These are phyloP conservation scores for Clausena lansium DNA, from an alignment of 345 rosid genomes.

Conservation along the genomic window DNA sequence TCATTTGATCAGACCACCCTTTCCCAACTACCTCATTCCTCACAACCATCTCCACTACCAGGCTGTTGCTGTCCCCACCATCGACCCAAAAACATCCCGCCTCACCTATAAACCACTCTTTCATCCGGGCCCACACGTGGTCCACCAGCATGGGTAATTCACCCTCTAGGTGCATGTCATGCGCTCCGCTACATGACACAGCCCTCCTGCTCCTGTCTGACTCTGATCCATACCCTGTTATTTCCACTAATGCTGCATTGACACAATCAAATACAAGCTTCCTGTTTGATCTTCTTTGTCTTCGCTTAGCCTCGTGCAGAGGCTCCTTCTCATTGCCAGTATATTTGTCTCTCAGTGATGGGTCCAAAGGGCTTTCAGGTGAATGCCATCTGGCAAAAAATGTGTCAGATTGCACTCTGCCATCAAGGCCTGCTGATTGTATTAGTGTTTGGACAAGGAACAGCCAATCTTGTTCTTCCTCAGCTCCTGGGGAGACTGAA, in stretches of 20 bases:
- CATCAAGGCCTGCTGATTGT: slow-evolving; percentile 51
- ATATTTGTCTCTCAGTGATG: slow-evolving; percentile 57
- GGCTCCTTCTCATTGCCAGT: slow-evolving; percentile 46
- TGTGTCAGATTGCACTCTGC: slow-evolving; percentile 34
- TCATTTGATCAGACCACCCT: slow-evolving; percentile 54
- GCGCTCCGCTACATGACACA: slow-evolving; percentile 20
- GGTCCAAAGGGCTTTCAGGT: slow-evolving; percentile 74
- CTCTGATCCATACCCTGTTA: slow-evolving; percentile 34
- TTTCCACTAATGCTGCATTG: slow-evolving; percentile 55
- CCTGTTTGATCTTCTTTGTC: slow-evolving; percentile 58
- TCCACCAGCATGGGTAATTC: slow-evolving; percentile 41
- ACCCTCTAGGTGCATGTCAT: slow-evolving; percentile 14
- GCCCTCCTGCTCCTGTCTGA: slow-evolving; percentile 27
- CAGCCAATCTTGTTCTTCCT: slow-evolving; percentile 64
- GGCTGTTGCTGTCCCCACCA: slow-evolving; percentile 56
- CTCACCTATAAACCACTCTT: slow-evolving; percentile 55
- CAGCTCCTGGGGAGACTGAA: slow-evolving; percentile 22
- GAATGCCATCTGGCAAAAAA: slow-evolving; percentile 61
- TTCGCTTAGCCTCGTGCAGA: slow-evolving; percentile 64
- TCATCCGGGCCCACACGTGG: slow-evolving; percentile 62
- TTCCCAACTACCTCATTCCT: slow-evolving; percentile 71
- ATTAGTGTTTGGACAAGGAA: slow-evolving; percentile 50
- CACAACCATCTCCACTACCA: slow-evolving; percentile 62
- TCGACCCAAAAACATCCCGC: slow-evolving; percentile 29
- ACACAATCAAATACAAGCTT: slow-evolving; percentile 78